Conservation (phyloP, 108 stramenopile genomes). For the Mediolabrus comicus region DNA sequence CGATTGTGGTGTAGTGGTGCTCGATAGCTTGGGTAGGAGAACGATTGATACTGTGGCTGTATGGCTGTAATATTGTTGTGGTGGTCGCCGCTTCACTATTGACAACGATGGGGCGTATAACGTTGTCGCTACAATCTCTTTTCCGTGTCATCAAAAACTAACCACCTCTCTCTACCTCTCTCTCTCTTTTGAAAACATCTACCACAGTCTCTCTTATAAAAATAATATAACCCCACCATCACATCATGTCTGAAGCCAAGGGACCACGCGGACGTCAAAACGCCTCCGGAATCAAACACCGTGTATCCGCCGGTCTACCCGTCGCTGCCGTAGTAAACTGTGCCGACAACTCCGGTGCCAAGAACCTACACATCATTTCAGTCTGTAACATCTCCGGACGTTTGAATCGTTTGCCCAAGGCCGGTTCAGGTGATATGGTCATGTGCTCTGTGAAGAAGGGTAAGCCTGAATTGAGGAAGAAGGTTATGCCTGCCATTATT, state of each 20-base stretch:
- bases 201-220: too few species aligned
- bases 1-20: neutral
- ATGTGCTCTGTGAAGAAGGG: conserved; percentile 99
- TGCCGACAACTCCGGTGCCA: conserved; percentile 99
- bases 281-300: conserved; percentile 98
- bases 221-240: neutral
- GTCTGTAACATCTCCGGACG: conserved; percentile 98
- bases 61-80: neutral
- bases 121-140: too few species aligned
- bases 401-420: conserved; percentile 97
- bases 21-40: too few species aligned
- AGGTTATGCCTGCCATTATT: conserved; percentile 98
- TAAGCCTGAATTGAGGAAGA: conserved; percentile 99
- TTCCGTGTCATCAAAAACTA: neutral
- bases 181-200: too few species aligned
- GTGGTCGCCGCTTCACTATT: neutral
- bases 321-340: conserved; percentile 99
- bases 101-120: neutral
- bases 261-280: conserved; percentile 81
- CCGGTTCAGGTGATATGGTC: conserved; percentile 97
- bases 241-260: conserved; percentile 44
- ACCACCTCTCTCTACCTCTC: neutral
- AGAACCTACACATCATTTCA: conserved; percentile 98
- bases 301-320: conserved; percentile 98
- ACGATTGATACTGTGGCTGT: too few species aligned